Evolutionary conservation across 2,329 filamentous ascomycete species (phyloP).

Genomic region (Pseudocercospora fijiensis): DNA sequence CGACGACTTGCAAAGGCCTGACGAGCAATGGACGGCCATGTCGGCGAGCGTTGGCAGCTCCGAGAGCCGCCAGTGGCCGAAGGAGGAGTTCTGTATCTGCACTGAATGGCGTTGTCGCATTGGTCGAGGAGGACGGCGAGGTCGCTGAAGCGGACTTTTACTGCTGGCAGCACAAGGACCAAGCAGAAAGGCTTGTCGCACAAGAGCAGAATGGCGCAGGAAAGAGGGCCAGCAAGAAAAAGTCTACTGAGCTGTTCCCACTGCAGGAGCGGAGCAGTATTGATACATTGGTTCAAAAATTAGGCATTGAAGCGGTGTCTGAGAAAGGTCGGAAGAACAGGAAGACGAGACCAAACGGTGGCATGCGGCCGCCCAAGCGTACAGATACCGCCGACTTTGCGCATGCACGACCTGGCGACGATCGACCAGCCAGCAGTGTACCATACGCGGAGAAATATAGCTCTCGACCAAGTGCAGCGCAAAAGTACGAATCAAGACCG

Average conservation of each 20-base stretch:
- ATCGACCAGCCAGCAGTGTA: background rate
- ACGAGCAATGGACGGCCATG: conserved; percentile 81
- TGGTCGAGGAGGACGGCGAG: conserved; percentile 53
- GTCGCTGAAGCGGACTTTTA: conserved; percentile 63
- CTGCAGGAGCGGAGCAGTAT: conserved; percentile 71
- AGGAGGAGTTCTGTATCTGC: conserved; percentile 17
- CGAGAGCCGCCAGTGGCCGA: conserved; percentile 38
- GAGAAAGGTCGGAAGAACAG: conserved; percentile 14
- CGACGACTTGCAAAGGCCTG: conserved; percentile 83
- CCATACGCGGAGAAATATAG: conserved; percentile 11
- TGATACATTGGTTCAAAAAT: conserved; percentile 78
- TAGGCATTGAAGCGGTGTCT: conserved; percentile 53
- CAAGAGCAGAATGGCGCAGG: conserved; percentile 22
- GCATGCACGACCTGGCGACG: background rate
- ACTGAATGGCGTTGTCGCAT: conserved; percentile 41
- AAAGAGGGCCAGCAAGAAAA: conserved; percentile 16
- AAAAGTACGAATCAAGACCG: conserved; percentile 12
- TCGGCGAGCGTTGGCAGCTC: conserved; percentile 65
- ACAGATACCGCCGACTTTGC: conserved; percentile 23
- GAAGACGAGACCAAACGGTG: conserved; percentile 14
- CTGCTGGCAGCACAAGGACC: conserved; percentile 95
- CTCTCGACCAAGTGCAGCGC: conserved; percentile 16
- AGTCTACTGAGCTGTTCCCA: conserved; percentile 51
- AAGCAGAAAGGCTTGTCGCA: conserved; percentile 55
- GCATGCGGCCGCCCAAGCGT: conserved; percentile 15